Conservation (phyloP, 371 early-diverging fungal genomes). For the Mortierella sp. region DNA sequence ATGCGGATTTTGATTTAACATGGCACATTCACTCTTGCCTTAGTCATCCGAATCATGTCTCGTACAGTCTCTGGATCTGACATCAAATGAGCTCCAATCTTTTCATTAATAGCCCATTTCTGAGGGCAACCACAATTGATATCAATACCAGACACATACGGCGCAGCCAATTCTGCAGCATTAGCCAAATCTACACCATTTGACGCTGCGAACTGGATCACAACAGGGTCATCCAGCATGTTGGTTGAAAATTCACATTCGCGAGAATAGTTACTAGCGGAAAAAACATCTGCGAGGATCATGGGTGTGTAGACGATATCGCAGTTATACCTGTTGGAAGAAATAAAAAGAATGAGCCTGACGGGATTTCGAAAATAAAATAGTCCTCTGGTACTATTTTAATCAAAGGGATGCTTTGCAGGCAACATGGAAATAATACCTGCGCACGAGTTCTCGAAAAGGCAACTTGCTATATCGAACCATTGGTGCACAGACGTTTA, state of each 20-base stretch:
- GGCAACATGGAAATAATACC: slow-evolving; percentile 57
- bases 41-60: slow-evolving; percentile 84
- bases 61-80: slow-evolving; percentile 83
- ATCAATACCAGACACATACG: slow-evolving; percentile 85
- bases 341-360: background rate
- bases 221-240: slow-evolving; percentile 81
- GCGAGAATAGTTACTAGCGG: slow-evolving; percentile 83
- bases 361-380: no score
- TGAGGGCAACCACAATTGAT: slow-evolving; percentile 94
- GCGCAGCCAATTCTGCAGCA: slow-evolving; percentile 87
- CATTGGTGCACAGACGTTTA: slow-evolving; percentile 96
- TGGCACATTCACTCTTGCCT: slow-evolving; percentile 73
- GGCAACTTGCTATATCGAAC: slow-evolving; percentile 97
- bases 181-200: slow-evolving; percentile 85
- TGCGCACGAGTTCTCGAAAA: slow-evolving; percentile 89
- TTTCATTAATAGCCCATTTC: slow-evolving; percentile 87
- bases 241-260: slow-evolving; percentile 88
- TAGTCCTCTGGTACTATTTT: background rate
- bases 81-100: slow-evolving; percentile 83
- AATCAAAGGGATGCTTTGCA: background rate
- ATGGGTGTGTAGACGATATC: slow-evolving; percentile 98
- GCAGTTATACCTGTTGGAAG: slow-evolving; percentile 76
- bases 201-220: slow-evolving; percentile 95
- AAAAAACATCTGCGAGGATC: slow-evolving; percentile 96
- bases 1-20: slow-evolving; percentile 88